Evolutionary conservation across 106 monocot genomes (phyloP).

Genomic region (Cymbidium sinense): DNA sequence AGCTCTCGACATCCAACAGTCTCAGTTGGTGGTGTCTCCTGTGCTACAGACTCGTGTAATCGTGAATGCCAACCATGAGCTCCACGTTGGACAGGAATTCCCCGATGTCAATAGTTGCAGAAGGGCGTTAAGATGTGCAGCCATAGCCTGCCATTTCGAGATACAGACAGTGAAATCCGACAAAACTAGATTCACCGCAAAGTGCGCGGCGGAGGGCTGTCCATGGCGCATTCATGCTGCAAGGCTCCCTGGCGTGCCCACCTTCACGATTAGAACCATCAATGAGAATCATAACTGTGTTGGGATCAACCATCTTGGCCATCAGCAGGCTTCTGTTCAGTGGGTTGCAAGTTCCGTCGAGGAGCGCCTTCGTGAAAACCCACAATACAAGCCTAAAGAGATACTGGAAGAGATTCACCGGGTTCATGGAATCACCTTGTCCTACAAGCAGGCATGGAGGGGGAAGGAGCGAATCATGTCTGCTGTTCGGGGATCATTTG

Average conservation of each 20-base stretch:
- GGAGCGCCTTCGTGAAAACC: constrained; percentile 87
- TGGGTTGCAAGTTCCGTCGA: constrained; percentile 96
- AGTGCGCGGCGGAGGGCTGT: constrained; percentile 78
- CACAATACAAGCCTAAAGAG: constrained; percentile 93
- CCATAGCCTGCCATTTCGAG: constrained; percentile 94
- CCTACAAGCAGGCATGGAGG: constrained; percentile 97
- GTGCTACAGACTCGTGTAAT: constrained; percentile 52
- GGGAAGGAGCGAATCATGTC: constrained; percentile 98
- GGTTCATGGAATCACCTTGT: constrained; percentile 88
- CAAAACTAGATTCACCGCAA: constrained; percentile 93
- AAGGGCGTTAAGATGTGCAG: constrained; percentile 71
- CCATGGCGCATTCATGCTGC: constrained; percentile 96
- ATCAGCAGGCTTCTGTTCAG: constrained; percentile 95
- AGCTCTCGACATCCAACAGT: constrained; percentile 32
- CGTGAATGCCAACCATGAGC: constrained; percentile 43
- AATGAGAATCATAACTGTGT: constrained; percentile 67
- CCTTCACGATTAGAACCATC: constrained; percentile 89
- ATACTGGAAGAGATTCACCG: constrained; percentile 94
- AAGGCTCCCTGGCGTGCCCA: constrained; percentile 90
- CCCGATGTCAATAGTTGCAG: constrained; percentile 92
- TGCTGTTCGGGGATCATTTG: constrained; percentile 87
- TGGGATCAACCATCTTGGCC: constrained; percentile 86
- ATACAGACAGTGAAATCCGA: constrained; percentile 98
- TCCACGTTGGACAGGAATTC: constrained; percentile 81
- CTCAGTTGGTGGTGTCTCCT: constrained; percentile 25